Base-by-base conservation (phyloP, 257 asterid genomes). In the Ilex asprella region DNA sequence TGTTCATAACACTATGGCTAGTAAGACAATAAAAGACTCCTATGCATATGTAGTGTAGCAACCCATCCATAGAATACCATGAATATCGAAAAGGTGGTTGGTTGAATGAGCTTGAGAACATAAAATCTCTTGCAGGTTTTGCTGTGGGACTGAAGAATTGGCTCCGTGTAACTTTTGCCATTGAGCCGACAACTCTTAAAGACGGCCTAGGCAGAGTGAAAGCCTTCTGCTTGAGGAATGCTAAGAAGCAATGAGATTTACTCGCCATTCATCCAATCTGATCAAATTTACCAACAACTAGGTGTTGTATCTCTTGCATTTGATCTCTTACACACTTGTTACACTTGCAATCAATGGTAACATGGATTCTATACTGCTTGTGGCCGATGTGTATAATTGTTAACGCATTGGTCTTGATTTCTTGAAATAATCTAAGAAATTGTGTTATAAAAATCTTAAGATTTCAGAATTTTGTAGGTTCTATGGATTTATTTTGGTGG, bases 151-250 rank as follows among this genome's bases (percentile, higher is more conserved):
- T 86, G 46, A 82, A 69, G 78, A 71, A 84, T 67, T 82, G 96
- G 95, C 14, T 82, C 69, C 78, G 92, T 3, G 55, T 86, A 14
- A 78, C 82, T 31, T 88, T 78, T 58, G 84, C 92, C 0, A 84
- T 74, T 10, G 88, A 83, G 70, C 69, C 73, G 56, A 69, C 82
- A 54, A 44, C 63, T 60, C 84, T 88, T 13, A 56, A 57, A 63
- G 89, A 81, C 39, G 92, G 89, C 21, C 81, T 88, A 5, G 68
- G 66, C 55, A 88, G 96, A 70, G 75, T 85, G n/a, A 79, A 75
- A 63, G 76, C 86, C 41, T 88, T 88, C 32, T 83, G 87, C 71
- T 70, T 8, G 10, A 70, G 89, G 52, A 86, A 78, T 75, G 73
- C 78, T 47, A 85, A 71, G 57, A 71, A 53, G 49, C 65, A 61